phyloP scores from a whole-genome alignment of 2,329 filamentous ascomycete species.

The Colletotrichum sp. region DNA sequence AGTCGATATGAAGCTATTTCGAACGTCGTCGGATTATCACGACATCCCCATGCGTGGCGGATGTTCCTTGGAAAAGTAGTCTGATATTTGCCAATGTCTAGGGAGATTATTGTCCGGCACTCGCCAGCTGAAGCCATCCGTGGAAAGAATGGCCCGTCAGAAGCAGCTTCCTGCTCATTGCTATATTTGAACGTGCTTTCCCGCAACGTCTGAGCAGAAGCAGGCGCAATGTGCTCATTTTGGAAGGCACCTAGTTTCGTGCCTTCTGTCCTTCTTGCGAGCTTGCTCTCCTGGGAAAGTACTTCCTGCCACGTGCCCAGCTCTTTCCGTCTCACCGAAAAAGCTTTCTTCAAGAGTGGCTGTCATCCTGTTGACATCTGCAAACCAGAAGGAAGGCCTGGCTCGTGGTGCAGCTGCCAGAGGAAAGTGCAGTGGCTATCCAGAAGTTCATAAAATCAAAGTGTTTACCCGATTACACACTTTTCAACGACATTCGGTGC shows the following conservation, averaged over 20 bases:
- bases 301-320: not conserved
- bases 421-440: not conserved
- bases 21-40: not conserved
- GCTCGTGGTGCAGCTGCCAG: not conserved
- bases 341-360: not conserved
- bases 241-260: not conserved
- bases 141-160: not conserved
- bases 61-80: not conserved
- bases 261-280: not conserved
- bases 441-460: not conserved
- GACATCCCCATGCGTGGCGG: not conserved
- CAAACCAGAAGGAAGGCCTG: not conserved
- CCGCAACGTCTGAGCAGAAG: not conserved
- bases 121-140: not conserved
- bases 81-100: not conserved
- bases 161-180: not conserved
- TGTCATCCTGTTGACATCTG: not conserved
- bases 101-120: not conserved
- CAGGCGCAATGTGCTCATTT: not conserved
- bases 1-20: slow-evolving; percentile 15
- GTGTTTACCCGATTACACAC: not conserved
- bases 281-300: not conserved
- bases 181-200: not conserved
- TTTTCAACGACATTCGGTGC: not conserved
- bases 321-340: not conserved